Evolutionary conservation across 192 early-diverging fungal species (phyloP).

Genomic region (Linnemannia exigua): DNA sequence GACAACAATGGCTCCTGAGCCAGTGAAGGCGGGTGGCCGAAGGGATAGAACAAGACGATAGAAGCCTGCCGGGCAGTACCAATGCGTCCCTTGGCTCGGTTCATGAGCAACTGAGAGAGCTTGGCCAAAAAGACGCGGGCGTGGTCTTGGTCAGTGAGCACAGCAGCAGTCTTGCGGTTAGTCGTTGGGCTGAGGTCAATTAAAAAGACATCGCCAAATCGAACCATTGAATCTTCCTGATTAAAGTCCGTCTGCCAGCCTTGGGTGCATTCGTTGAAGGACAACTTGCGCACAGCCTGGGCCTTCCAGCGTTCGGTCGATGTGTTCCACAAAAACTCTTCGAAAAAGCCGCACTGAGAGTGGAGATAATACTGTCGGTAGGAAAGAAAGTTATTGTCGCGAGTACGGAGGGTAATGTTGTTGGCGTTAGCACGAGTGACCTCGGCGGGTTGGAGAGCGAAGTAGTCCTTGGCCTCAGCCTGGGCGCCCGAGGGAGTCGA

Average conservation of each 20-base stretch:
- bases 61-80: constrained; percentile 43
- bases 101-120: constrained; percentile 28
- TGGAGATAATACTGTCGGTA: constrained; percentile 51
- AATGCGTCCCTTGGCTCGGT: constrained; percentile 30
- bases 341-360: constrained; percentile 51
- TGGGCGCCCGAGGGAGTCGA: constrained; percentile 19
- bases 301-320: constrained; percentile 39
- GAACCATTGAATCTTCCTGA: constrained; percentile 15
- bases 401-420: constrained; percentile 52
- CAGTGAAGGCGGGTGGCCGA: constrained; percentile 52
- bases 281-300: constrained; percentile 21
- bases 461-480: constrained; percentile 42
- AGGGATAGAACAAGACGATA: constrained; percentile 50
- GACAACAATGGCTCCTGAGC: constrained; percentile 47
- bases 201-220: constrained; percentile 50
- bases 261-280: constrained; percentile 36
- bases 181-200: constrained; percentile 50
- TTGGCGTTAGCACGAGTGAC: constrained; percentile 55
- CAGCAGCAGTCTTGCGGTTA: constrained; percentile 16
- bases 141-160: constrained; percentile 48
- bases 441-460: constrained; percentile 40
- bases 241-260: constrained; percentile 40
- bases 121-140: constrained; percentile 31
- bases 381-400: constrained; percentile 53
- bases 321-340: constrained; percentile 56